A percentile compares a stretch with the other conserved stretches of the same genome.
Conservation (phyloP, 1,139 yeast species). For the Lodderomyces parapsilosis region DNA sequence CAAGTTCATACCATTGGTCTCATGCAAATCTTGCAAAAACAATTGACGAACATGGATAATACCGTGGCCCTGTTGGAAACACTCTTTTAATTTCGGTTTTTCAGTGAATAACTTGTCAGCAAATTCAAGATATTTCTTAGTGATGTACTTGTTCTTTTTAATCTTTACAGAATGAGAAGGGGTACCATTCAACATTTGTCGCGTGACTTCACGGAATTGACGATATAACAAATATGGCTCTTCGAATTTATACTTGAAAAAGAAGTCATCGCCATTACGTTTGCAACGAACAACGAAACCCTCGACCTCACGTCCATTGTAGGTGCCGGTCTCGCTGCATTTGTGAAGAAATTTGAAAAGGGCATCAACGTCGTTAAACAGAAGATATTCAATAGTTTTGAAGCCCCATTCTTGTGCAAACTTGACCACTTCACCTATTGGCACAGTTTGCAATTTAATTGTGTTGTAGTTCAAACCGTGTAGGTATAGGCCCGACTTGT, state of each 20-base stretch:
- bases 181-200: slow-evolving; percentile 48
- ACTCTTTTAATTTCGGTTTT: slow-evolving; percentile 43
- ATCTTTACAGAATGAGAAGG: slow-evolving; percentile 39
- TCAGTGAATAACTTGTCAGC: slow-evolving; percentile 52
- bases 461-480: slow-evolving; percentile 84
- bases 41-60: slow-evolving; percentile 67
- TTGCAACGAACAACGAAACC: slow-evolving; percentile 87
- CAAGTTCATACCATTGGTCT: slow-evolving; percentile 33
- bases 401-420: slow-evolving; percentile 80
- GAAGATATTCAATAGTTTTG: slow-evolving; percentile 48
- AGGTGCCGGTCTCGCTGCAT: slow-evolving; percentile 68
- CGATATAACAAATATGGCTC: slow-evolving; percentile 93
- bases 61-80: slow-evolving; percentile 61
- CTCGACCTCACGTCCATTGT: slow-evolving; percentile 72
- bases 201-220: slow-evolving; percentile 86
- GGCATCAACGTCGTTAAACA: slow-evolving; percentile 33
- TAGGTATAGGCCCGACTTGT: slow-evolving; percentile 76
- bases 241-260: slow-evolving; percentile 92
- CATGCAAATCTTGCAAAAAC: slow-evolving; percentile 51
- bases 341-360: slow-evolving; percentile 54
- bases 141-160: slow-evolving; percentile 53
- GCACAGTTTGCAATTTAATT: slow-evolving; percentile 60
- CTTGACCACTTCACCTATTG: slow-evolving; percentile 55
- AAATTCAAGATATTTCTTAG: slow-evolving; percentile 68
- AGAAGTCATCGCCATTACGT: slow-evolving; percentile 38